phyloP scores from a whole-genome alignment of 2,329 filamentous ascomycete genomes.

The Sporothrix brasiliensis region DNA sequence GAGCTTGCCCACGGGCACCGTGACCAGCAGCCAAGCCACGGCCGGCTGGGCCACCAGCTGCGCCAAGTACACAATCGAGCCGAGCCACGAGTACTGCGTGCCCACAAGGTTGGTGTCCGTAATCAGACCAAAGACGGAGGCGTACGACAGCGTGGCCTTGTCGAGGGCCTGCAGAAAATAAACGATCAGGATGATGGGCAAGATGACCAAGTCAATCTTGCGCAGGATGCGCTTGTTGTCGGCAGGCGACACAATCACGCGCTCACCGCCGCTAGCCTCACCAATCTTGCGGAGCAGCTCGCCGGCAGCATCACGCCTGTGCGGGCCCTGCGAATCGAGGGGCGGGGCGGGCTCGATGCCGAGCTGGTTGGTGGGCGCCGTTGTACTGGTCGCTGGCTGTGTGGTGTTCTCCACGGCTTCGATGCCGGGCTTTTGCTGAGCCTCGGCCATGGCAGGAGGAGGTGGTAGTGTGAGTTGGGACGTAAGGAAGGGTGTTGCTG shows the following conservation, averaged over 20 bases:
- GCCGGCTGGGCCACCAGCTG: slow-evolving; percentile 39
- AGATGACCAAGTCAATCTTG: slow-evolving; percentile 54
- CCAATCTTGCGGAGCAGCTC: slow-evolving; percentile 35
- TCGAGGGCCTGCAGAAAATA: slow-evolving; percentile 38
- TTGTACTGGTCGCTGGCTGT: neutral
- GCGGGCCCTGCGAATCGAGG: neutral
- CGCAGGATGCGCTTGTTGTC: slow-evolving; percentile 57
- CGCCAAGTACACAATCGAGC: slow-evolving; percentile 47
- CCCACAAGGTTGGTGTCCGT: slow-evolving; percentile 34
- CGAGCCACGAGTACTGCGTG: slow-evolving; percentile 38
- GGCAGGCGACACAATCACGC: slow-evolving; percentile 52
- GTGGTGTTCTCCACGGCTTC: slow-evolving; percentile 31
- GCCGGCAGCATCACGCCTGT: slow-evolving; percentile 34
- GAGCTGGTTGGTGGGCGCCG: neutral
- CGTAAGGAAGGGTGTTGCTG: neutral
- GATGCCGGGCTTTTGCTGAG: slow-evolving; percentile 31
- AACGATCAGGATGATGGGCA: slow-evolving; percentile 48
- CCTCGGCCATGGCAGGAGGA: slow-evolving; percentile 18
- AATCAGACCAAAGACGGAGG: slow-evolving; percentile 37
- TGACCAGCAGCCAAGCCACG: slow-evolving; percentile 38
- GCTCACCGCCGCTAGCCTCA: slow-evolving; percentile 29
- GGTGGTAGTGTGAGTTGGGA: neutral
- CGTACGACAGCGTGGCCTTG: slow-evolving; percentile 37
- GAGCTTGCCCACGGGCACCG: slow-evolving; percentile 39
- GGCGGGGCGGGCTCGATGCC: slow-evolving; percentile 31